Conservation (phyloP, 306 rosid species). For the Lathyrus oleraceus region DNA sequence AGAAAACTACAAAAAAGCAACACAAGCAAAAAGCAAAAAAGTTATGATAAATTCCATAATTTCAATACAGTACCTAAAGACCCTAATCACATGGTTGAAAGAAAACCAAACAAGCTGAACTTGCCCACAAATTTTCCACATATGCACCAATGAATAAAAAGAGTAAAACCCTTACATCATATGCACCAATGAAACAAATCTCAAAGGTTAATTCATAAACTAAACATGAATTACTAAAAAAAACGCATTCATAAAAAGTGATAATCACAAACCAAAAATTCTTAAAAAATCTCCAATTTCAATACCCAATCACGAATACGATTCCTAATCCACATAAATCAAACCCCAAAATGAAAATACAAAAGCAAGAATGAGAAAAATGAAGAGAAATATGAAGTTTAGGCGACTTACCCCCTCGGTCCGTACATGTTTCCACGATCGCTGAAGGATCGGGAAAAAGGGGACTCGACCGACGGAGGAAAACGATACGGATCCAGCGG, state of each 20-base stretch:
- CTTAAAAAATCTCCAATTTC: neutral
- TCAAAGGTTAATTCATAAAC: neutral
- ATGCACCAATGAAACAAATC: neutral
- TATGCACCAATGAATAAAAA: neutral
- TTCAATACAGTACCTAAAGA: neutral
- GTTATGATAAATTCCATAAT: neutral
- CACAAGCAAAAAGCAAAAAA: neutral
- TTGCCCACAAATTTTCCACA: neutral
- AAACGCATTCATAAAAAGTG: no score
- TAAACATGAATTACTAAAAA: neutral
- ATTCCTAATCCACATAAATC: neutral
- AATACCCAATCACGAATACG: constrained; percentile 9
- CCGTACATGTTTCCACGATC: constrained; percentile 43
- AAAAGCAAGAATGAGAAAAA: neutral
- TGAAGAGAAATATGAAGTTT: neutral
- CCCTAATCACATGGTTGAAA: neutral
- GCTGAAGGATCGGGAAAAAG: constrained; percentile 35
- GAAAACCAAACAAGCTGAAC: neutral
- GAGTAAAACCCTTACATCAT: neutral
- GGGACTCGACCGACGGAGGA: constrained; percentile 39
- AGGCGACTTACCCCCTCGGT: constrained; percentile 37
- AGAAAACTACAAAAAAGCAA: neutral
- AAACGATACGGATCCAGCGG: constrained; percentile 47
- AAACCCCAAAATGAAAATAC: neutral
- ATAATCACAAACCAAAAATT: neutral